Percentiles rank a stretch among this genome's conserved stretches.
These are phyloP conservation scores for Heliamphora pulchella DNA, from an alignment of 179 eudicot genomes.

Conservation along the genomic window DNA sequence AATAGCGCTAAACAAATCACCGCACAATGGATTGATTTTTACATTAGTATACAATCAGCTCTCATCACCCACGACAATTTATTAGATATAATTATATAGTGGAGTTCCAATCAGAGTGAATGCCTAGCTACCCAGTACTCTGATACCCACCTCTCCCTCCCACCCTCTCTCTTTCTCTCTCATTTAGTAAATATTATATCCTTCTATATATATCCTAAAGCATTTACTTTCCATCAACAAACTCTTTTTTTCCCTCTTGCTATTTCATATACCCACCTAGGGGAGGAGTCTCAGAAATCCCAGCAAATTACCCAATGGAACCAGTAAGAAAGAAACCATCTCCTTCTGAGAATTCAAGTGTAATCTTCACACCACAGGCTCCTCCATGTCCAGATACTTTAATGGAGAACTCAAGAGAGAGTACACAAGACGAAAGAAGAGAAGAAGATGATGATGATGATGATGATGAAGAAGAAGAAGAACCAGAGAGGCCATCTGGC, in stretches of 20 bases:
- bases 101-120: not conserved
- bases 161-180: not conserved
- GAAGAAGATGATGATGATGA: not conserved
- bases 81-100: slow-evolving; percentile 3
- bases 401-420: too few relatives aligned
- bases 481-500: slow-evolving; percentile 17
- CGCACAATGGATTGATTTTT: too few relatives aligned
- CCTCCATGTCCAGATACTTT: too few relatives aligned
- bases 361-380: too few relatives aligned
- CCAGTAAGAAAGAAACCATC: slow-evolving; percentile 25
- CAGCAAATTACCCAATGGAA: slow-evolving; percentile 25
- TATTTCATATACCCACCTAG: slow-evolving; percentile 11
- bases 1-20: too few relatives aligned
- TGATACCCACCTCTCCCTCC: not conserved
- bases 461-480: slow-evolving; percentile 6
- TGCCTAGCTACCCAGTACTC: too few relatives aligned
- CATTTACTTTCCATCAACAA: slow-evolving; percentile 13
- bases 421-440: not conserved
- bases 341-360: not conserved
- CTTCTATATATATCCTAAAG: slow-evolving; percentile 8
- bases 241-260: not conserved
- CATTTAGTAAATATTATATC: not conserved
- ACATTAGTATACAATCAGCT: not conserved
- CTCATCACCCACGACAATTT: slow-evolving; percentile 1
- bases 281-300: not conserved